These are phyloP conservation scores for Coriolopsis trogii DNA, from an alignment of 1,284 basidiomycete genomes.

Conservation along the genomic window DNA sequence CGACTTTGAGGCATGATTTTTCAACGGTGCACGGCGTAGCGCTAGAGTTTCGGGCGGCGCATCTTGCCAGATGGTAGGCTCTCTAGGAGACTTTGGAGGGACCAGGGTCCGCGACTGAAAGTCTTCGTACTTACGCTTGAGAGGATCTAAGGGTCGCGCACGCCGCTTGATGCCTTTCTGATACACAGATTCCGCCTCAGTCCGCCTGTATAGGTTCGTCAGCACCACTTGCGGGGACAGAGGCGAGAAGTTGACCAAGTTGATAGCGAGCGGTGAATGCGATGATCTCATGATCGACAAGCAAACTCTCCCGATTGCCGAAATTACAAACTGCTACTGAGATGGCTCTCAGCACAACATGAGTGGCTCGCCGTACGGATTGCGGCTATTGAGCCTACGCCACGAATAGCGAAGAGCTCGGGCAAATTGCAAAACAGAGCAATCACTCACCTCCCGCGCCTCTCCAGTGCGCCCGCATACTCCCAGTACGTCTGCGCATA, in stretches of 20 bases:
- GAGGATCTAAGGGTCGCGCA: conserved; percentile 81
- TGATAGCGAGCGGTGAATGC: neutral
- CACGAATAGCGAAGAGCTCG: neutral
- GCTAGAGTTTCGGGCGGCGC: conserved; percentile 38
- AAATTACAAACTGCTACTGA: too few relatives aligned
- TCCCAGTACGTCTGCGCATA: conserved; percentile 90
- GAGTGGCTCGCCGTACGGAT: too few relatives aligned
- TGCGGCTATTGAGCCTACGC: neutral
- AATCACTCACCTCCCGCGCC: conserved; percentile 29
- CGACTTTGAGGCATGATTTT: conserved; percentile 44
- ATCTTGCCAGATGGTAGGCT: conserved; percentile 29
- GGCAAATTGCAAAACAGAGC: neutral
- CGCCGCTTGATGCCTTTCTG: conserved; percentile 82
- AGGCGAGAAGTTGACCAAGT: neutral
- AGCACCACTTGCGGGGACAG: neutral
- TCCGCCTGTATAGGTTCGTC: conserved; percentile 12
- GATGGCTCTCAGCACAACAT: too few relatives aligned
- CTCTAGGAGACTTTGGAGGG: conserved; percentile 26
- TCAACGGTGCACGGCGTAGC: conserved; percentile 59
- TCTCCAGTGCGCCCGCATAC: conserved; percentile 51
- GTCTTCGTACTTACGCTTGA: conserved; percentile 83
- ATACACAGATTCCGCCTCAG: conserved; percentile 85
- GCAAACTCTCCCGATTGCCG: too few relatives aligned
- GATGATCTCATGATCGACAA: neutral
- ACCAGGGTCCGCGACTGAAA: conserved; percentile 58